Evolutionary conservation across 2,329 filamentous ascomycete species (phyloP).

Genomic region (Calonectria henricotiae): DNA sequence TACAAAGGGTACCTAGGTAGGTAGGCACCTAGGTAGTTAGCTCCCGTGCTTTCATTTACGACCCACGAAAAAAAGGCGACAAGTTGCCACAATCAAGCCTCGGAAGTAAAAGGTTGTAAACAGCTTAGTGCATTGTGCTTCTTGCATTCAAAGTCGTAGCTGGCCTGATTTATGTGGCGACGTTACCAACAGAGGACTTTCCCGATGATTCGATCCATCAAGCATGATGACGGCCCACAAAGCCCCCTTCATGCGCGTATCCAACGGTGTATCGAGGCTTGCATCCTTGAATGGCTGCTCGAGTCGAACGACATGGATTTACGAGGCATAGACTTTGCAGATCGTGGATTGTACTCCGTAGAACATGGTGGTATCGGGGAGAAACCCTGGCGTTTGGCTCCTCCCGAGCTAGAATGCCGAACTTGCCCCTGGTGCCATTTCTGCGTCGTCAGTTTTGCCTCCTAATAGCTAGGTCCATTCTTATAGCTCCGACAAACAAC

Average conservation of each 20-base stretch:
- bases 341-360: neutral
- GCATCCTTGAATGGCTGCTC: slow-evolving; percentile 7
- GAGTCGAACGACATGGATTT: slow-evolving; percentile 22
- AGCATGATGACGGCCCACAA: slow-evolving; percentile 22
- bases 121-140: neutral
- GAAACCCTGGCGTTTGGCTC: slow-evolving; percentile 36
- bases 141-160: neutral
- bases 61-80: neutral
- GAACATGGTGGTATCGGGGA: slow-evolving; percentile 36
- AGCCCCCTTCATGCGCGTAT: slow-evolving; percentile 13
- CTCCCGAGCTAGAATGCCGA: slow-evolving; percentile 36
- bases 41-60: neutral
- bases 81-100: neutral
- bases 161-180: slow-evolving; percentile 12
- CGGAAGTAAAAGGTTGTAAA: neutral
- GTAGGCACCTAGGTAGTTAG: neutral
- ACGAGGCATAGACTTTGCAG: slow-evolving; percentile 23
- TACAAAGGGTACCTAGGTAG: neutral
- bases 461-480: slow-evolving; percentile 18
- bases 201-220: slow-evolving; percentile 29
- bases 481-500: neutral
- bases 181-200: neutral
- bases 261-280: slow-evolving; percentile 9
- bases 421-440: slow-evolving; percentile 25
- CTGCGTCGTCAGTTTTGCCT: slow-evolving; percentile 21